These are phyloP conservation scores for Cyphellophora europaea DNA, from an alignment of 2,329 filamentous ascomycete genomes.

Conservation along the genomic window DNA sequence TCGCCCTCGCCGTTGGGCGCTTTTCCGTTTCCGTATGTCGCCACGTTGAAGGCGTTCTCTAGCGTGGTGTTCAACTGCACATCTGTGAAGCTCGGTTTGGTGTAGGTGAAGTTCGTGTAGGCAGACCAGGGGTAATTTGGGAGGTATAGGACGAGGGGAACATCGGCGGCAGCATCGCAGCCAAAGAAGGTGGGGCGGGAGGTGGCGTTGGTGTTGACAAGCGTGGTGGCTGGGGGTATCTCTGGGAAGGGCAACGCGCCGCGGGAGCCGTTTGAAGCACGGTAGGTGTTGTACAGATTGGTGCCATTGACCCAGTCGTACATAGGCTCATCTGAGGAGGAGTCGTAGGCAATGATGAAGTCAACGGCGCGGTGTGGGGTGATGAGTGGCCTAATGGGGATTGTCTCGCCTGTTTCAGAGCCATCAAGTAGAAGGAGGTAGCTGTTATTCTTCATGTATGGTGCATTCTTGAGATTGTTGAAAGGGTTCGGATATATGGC, in stretches of 20 bases:
- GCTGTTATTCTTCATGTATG: slow-evolving; percentile 3
- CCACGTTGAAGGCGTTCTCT: slow-evolving; percentile 76
- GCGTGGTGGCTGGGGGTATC: slow-evolving; percentile 6
- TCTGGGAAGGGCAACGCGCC: slow-evolving; percentile 2
- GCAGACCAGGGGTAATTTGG: slow-evolving; percentile 16
- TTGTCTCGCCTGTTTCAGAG: slow-evolving; percentile 22
- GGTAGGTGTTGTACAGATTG: slow-evolving; percentile 2
- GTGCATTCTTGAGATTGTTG: slow-evolving; percentile 4
- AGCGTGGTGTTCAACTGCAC: slow-evolving; percentile 67
- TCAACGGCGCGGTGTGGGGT: slow-evolving; percentile 5
- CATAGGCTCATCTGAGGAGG: not conserved
- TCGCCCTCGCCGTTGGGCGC: slow-evolving; percentile 13
- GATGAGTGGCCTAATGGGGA: slow-evolving; percentile 11
- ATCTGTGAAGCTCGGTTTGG: slow-evolving; percentile 6
- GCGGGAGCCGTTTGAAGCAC: not conserved
- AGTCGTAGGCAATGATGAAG: slow-evolving; percentile 9
- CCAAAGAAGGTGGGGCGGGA: slow-evolving; percentile 17
- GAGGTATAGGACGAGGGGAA: slow-evolving; percentile 19
- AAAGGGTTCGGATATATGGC: slow-evolving; percentile 12
- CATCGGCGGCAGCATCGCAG: slow-evolving; percentile 11
- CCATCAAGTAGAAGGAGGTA: slow-evolving; percentile 23
- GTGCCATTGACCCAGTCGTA: slow-evolving; percentile 10
- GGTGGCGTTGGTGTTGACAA: slow-evolving; percentile 15
- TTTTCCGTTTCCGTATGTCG: slow-evolving; percentile 68
- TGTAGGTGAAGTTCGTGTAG: slow-evolving; percentile 13